Evolutionary conservation across 108 stramenopile species (phyloP).

Genomic region (Schizochytrium sp.): DNA sequence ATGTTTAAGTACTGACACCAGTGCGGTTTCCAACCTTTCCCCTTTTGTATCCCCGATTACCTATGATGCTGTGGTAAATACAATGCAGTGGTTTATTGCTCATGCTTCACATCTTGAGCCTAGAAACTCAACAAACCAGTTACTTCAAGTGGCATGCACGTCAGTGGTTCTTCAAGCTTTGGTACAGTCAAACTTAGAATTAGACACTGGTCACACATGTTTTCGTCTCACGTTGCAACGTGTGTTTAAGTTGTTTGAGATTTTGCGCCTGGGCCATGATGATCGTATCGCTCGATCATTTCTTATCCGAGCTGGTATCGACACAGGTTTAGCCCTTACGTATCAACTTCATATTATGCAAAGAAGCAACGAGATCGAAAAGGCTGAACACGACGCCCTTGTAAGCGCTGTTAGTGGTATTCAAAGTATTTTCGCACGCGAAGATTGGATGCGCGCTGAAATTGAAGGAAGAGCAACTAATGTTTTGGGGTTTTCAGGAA

Average conservation of each 20-base stretch:
- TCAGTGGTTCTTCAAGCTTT: conserved; percentile 1
- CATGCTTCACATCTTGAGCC: background rate
- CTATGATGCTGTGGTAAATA: background rate
- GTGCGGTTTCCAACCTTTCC: background rate
- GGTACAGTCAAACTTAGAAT: background rate
- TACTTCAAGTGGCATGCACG: background rate
- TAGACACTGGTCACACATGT: background rate
- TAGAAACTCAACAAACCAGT: background rate
- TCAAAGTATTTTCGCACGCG: background rate
- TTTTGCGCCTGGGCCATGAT: background rate
- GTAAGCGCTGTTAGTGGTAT: background rate
- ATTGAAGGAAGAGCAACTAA: no score
- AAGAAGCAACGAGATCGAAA: background rate
- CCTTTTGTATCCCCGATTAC: background rate
- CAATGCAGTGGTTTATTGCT: background rate
- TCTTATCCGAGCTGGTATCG: background rate
- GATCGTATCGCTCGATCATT: background rate
- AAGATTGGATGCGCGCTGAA: background rate
- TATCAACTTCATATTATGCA: background rate
- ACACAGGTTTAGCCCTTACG: background rate
- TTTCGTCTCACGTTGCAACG: background rate
- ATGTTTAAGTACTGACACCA: background rate
- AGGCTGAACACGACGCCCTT: background rate
- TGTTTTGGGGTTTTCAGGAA: no score
- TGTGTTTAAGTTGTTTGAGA: background rate